Conservation (phyloP, 2,329 filamentous ascomycete genomes). For the Trichoderma brevicompactum region DNA sequence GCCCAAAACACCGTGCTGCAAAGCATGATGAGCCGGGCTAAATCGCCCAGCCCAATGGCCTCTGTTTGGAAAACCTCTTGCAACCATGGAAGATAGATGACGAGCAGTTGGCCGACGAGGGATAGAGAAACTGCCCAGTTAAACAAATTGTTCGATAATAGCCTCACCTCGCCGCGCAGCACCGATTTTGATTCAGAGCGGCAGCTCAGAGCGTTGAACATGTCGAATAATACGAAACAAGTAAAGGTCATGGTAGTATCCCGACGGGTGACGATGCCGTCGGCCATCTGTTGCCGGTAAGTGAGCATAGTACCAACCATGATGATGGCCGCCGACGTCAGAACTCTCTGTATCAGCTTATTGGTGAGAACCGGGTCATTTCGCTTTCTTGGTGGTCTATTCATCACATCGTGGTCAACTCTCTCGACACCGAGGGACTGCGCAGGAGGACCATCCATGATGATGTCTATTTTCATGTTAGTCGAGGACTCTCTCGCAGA, state of each 20-base stretch:
- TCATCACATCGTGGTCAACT: slow-evolving; percentile 94
- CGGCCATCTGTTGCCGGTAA: slow-evolving; percentile 90
- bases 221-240: slow-evolving; percentile 98
- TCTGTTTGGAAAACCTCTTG: slow-evolving; percentile 97
- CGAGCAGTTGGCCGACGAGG: slow-evolving; percentile 80
- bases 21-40: slow-evolving; percentile 72
- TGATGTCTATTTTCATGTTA: slow-evolving; percentile 71
- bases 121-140: slow-evolving; percentile 90
- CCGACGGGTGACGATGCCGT: slow-evolving; percentile 82
- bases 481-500: background rate
- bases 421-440: slow-evolving; percentile 96
- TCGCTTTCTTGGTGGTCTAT: slow-evolving; percentile 79
- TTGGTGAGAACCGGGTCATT: slow-evolving; percentile 90
- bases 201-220: slow-evolving; percentile 97
- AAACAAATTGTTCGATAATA: slow-evolving; percentile 90
- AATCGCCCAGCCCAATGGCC: slow-evolving; percentile 72
- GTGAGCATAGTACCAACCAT: slow-evolving; percentile 90
- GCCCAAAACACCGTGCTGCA: slow-evolving; percentile 94
- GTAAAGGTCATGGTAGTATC: slow-evolving; percentile 99
- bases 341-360: slow-evolving; percentile 78
- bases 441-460: slow-evolving; percentile 98
- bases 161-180: slow-evolving; percentile 78
- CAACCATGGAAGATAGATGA: slow-evolving; percentile 93
- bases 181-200: slow-evolving; percentile 90
- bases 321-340: slow-evolving; percentile 86